Evolutionary conservation across 768 basidiomycete genomes (phyloP).

Genomic region (Mycena vulgaris): DNA sequence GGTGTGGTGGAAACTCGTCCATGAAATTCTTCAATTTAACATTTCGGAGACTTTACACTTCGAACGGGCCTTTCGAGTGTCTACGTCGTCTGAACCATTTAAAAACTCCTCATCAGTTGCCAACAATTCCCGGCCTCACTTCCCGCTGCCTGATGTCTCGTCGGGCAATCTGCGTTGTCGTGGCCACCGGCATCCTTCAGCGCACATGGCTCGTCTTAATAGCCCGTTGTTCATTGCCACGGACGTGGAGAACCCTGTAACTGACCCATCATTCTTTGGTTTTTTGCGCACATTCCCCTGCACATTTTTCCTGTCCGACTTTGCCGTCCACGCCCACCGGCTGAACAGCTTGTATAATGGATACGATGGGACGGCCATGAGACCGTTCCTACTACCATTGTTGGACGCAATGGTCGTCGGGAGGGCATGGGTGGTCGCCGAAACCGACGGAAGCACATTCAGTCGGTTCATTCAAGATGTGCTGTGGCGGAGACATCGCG

Average conservation of each 20-base stretch:
- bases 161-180: slow-evolving; percentile 57
- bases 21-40: slow-evolving; percentile 60
- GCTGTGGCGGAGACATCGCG: slow-evolving; percentile 74
- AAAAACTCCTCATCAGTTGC: no score
- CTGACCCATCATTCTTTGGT: slow-evolving; percentile 59
- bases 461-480: slow-evolving; percentile 79
- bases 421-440: slow-evolving; percentile 70
- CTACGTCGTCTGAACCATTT: slow-evolving; percentile 32
- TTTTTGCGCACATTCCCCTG: slow-evolving; percentile 76
- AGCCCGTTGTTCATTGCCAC: slow-evolving; percentile 78
- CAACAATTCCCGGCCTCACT: slow-evolving; percentile 36
- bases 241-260: slow-evolving; percentile 60
- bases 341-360: slow-evolving; percentile 58
- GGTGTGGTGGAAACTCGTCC: slow-evolving; percentile 74
- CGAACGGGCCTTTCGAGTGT: slow-evolving; percentile 42
- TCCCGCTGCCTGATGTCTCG: slow-evolving; percentile 29
- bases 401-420: slow-evolving; percentile 81
- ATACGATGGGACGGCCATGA: slow-evolving; percentile 66
- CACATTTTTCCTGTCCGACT: slow-evolving; percentile 70
- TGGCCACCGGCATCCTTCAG: slow-evolving; percentile 51
- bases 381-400: slow-evolving; percentile 68
- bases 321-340: slow-evolving; percentile 48
- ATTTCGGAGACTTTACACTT: slow-evolving; percentile 51
- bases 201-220: slow-evolving; percentile 58
- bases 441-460: slow-evolving; percentile 84